Evolutionary conservation across 805 yeast genomes (phyloP), one percentile per base, ranked within the genome.

Genomic region (Metschnikowia aberdeeniae): DNA sequence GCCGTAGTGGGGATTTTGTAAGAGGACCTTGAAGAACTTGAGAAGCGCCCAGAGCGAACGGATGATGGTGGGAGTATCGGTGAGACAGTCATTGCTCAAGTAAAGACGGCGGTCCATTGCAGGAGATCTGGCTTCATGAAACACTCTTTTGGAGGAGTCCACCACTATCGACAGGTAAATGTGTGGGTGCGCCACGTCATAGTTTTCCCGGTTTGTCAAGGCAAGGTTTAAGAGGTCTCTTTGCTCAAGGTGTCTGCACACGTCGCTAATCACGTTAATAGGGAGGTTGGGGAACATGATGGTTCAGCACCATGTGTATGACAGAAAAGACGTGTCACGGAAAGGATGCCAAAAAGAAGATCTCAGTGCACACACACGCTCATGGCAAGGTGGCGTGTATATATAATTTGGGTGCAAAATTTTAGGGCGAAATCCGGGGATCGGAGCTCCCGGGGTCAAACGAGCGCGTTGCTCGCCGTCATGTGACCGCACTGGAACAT

Each of bases 341-440:
- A 13, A 13, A 13, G 32, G 32, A 29, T 11, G 32, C 14, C 14
- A 7, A 13, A 11, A 29, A 12, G 13, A 34, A 36, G 27, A 36
- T 6, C 17, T 22, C 27, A 11, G 32, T 27, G 31, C 26, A n/a
- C 17, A 29, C 27, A 20, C n/a, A 37, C 10, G 26, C 34, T 6
- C 40, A 37, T 29, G 40, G 26, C 34, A 32, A 19, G 40, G n/a
- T 26, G 12, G 40, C 19, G 34, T 19, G 20, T 37, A 37, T 37
- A 37, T 37, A 37, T 39, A n/a, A 6, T 31, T 49, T 51, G 57
- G 55, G 52, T 51, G 55, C 55, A 53, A 53, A 53, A 34, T 36
- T 42, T 34, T 24, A 37, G 46, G 39, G 48, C 42, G 49, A 40
- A 45, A 50, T 48, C 54, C 56, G 54, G 54, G 43, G 50, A 31